Evolutionary conservation across 257 asterid species (phyloP).

Genomic region (Scutellaria minor): DNA sequence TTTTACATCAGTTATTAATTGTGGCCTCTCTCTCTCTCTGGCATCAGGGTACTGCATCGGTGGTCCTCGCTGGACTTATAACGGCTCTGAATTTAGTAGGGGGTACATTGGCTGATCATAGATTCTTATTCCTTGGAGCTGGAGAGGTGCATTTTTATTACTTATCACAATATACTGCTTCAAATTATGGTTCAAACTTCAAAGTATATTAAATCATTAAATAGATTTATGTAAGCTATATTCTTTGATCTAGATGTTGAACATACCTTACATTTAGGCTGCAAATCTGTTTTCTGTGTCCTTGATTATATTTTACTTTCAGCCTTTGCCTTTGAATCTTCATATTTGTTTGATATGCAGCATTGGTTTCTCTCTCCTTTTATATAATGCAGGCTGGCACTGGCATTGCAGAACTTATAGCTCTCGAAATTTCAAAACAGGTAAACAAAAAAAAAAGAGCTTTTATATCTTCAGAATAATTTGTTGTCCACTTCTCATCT

Average conservation of each 20-base stretch:
- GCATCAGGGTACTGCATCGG: constrained; percentile 93
- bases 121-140: constrained; percentile 93
- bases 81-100: constrained; percentile 80
- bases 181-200: constrained; percentile 3
- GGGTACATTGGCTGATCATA: constrained; percentile 83
- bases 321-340: neutral
- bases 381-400: constrained; percentile 86
- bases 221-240: neutral
- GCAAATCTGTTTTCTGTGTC: neutral
- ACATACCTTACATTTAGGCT: neutral
- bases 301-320: neutral
- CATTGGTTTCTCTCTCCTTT: constrained; percentile 26
- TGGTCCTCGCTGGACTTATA: constrained; percentile 92
- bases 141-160: constrained; percentile 69
- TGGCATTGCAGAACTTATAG: constrained; percentile 97
- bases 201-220: neutral
- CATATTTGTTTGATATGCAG: neutral
- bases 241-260: constrained; percentile 4
- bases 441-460: constrained; percentile 36
- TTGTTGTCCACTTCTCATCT: constrained; percentile 12
- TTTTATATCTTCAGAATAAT: neutral
- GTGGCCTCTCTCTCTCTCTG: neutral
- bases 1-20: neutral
- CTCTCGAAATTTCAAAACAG: constrained; percentile 97
- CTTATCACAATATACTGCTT: constrained; percentile 14